Percentiles rank a stretch among this genome's conserved stretches.
These are phyloP conservation scores for Fusarium fujikuroi DNA, from an alignment of 2,329 filamentous ascomycete genomes.

Conservation along the genomic window DNA sequence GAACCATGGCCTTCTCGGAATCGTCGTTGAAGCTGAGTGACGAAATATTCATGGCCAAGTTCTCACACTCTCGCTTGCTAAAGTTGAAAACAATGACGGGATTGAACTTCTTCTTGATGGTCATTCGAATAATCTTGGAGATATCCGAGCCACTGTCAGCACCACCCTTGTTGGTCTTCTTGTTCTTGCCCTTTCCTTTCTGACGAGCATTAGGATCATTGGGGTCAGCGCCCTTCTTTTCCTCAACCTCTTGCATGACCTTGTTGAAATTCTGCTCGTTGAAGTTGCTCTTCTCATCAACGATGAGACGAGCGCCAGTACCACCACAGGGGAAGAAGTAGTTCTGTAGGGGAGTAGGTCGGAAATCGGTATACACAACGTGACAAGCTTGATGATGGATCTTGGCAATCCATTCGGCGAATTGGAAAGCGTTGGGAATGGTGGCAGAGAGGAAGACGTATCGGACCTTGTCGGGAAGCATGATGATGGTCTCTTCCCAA, in stretches of 20 bases:
- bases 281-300: conserved; percentile 97
- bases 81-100: conserved; percentile 99
- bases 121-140: conserved; percentile 98
- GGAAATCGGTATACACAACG: conserved; percentile 98
- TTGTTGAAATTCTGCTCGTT: conserved; percentile 97
- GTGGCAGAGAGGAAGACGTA: conserved; percentile 99
- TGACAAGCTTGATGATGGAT: conserved; percentile 98
- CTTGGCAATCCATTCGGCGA: conserved; percentile 99
- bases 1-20: conserved; percentile 93
- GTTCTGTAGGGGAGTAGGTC: conserved; percentile 94
- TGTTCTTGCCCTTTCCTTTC: conserved; percentile 90
- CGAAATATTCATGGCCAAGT: conserved; percentile 86
- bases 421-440: conserved; percentile 98
- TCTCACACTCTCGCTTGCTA: conserved; percentile 96
- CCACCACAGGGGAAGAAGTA: conserved; percentile 97
- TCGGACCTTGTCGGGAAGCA: conserved; percentile 96
- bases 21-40: conserved; percentile 94
- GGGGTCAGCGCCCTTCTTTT: conserved; percentile 86
- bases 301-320: conserved; percentile 91
- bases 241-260: conserved; percentile 90
- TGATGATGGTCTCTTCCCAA: conserved; percentile 99
- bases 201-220: conserved; percentile 81
- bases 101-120: conserved; percentile 96
- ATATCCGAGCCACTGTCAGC: conserved; percentile 82
- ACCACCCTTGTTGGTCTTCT: conserved; percentile 91